These are phyloP conservation scores for Aphanomyces euteiches DNA, from an alignment of 352 stramenopile genomes.

Conservation along the genomic window DNA sequence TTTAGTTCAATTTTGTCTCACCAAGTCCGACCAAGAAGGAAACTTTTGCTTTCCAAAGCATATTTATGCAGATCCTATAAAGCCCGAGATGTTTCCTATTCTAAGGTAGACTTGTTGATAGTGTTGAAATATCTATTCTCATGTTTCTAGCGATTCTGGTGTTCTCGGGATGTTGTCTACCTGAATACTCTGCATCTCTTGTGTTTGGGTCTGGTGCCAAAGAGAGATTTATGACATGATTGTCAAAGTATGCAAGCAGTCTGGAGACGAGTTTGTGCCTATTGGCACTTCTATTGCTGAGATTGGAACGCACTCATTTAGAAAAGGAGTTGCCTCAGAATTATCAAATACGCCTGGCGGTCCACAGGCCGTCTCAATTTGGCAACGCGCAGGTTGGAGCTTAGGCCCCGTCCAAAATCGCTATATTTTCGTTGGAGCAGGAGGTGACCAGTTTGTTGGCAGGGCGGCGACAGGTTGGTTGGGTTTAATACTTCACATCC, in stretches of 20 bases:
- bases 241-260: neutral
- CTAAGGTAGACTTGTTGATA: neutral
- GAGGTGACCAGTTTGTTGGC: neutral
- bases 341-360: neutral
- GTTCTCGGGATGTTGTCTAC: neutral
- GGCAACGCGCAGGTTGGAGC: neutral
- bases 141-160: neutral
- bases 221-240: neutral
- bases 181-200: neutral
- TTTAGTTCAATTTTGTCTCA: neutral
- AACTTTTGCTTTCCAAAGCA: neutral
- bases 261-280: neutral
- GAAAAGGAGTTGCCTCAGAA: neutral
- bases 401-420: neutral
- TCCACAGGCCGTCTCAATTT: neutral
- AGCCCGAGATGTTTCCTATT: neutral
- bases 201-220: neutral
- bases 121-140: neutral
- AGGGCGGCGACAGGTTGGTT: neutral
- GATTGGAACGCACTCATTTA: neutral
- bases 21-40: neutral
- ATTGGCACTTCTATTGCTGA: neutral
- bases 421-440: conserved; percentile 1
- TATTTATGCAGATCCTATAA: neutral
- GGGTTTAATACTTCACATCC: too few relatives aligned